These are phyloP conservation scores for Solanum dulcamara DNA, from an alignment of 257 asterid genomes.

Conservation along the genomic window DNA sequence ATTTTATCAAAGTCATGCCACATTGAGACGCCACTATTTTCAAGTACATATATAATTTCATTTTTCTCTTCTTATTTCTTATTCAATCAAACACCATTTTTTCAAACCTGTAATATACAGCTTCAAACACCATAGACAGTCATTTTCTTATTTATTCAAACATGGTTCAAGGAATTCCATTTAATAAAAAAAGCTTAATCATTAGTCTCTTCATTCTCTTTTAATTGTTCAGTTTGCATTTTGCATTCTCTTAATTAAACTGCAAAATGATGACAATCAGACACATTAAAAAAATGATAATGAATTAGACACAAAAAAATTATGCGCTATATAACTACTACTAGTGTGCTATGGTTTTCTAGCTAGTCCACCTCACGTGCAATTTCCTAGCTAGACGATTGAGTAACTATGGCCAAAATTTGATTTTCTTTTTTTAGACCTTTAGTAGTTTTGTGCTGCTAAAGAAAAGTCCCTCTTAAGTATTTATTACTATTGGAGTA, in stretches of 20 bases:
- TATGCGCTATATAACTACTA: not conserved
- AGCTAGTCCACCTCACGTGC: not conserved
- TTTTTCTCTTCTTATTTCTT: too few relatives aligned
- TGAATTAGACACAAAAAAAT: too few relatives aligned
- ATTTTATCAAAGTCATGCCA: not conserved
- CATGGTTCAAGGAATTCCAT: not conserved
- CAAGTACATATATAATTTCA: too few relatives aligned
- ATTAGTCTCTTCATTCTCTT: too few relatives aligned
- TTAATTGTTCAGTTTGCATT: not conserved
- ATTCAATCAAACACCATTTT: not conserved
- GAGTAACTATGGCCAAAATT: not conserved
- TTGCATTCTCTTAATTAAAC: too few relatives aligned
- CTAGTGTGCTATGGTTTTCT: not conserved
- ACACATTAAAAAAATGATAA: too few relatives aligned
- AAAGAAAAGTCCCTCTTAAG: too few relatives aligned
- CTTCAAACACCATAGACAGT: not conserved
- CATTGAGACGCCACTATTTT: not conserved
- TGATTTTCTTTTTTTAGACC: not conserved
- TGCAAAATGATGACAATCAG: too few relatives aligned
- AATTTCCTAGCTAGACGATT: conserved; percentile 16
- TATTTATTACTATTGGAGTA: too few relatives aligned
- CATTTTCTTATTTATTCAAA: not conserved
- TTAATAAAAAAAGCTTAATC: too few relatives aligned
- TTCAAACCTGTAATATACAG: not conserved
- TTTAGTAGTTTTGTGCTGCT: too few relatives aligned